These are phyloP conservation scores for Stenocarpella maydis DNA, from an alignment of 2,329 filamentous ascomycete species.

Conservation along the genomic window DNA sequence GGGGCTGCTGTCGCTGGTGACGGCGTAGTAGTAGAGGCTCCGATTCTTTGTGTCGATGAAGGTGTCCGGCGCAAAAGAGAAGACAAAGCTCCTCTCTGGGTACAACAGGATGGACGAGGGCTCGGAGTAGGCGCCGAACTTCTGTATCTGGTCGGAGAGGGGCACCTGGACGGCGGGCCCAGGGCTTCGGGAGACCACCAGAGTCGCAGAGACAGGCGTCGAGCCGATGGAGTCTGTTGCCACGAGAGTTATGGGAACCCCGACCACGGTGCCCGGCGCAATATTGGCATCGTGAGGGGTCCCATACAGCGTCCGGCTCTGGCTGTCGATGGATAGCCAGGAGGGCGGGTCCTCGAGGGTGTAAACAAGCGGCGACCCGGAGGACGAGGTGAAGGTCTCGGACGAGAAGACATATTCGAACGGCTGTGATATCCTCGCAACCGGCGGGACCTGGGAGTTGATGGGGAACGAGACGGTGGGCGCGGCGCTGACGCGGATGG, in stretches of 20 bases:
- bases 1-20: conserved; percentile 79
- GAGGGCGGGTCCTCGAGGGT: conserved; percentile 69
- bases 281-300: conserved; percentile 67
- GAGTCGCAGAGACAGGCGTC: conserved; percentile 69
- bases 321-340: conserved; percentile 78
- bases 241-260: conserved; percentile 69
- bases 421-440: conserved; percentile 72
- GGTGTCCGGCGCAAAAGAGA: conserved; percentile 63
- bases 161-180: conserved; percentile 64
- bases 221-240: conserved; percentile 74
- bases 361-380: conserved; percentile 66
- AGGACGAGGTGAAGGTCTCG: conserved; percentile 74
- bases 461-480: conserved; percentile 72
- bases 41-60: conserved; percentile 65
- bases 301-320: conserved; percentile 72
- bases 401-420: conserved; percentile 78
- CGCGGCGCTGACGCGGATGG: conserved; percentile 44
- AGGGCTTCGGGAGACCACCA: conserved; percentile 71
- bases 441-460: conserved; percentile 84
- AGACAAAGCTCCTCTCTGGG: conserved; percentile 61
- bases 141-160: conserved; percentile 64
- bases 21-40: conserved; percentile 76
- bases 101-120: conserved; percentile 66
- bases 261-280: conserved; percentile 60
- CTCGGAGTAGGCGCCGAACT: conserved; percentile 66